Conservation (phyloP, 345 rosid species). For the Clausena lansium region DNA sequence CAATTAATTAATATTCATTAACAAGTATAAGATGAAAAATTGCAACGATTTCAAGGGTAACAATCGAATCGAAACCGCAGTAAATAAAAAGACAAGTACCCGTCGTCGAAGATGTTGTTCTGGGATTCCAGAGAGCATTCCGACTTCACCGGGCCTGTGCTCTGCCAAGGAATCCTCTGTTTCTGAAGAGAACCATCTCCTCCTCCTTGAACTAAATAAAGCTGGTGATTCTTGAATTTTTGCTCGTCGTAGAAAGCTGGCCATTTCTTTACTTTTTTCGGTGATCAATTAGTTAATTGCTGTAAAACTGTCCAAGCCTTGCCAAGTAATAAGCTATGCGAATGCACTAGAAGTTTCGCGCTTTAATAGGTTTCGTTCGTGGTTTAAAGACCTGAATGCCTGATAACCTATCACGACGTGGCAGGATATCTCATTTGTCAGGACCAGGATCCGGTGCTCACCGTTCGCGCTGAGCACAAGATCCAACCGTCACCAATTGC, state of each 20-base stretch:
- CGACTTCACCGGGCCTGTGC: slow-evolving; percentile 38
- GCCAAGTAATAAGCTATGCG: not conserved
- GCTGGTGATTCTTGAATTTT: slow-evolving; percentile 3
- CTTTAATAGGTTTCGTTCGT: not conserved
- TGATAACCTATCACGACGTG: not conserved
- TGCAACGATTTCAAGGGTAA: not conserved
- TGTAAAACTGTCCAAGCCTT: no score
- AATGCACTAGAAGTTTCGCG: slow-evolving; percentile 5
- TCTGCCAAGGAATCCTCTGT: slow-evolving; percentile 36
- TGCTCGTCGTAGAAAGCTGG: slow-evolving; percentile 12
- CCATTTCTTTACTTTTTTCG: slow-evolving; percentile 16
- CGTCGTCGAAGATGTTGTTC: slow-evolving; percentile 33
- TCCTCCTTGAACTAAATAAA: not conserved
- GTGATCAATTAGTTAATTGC: no score
- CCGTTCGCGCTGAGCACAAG: no score
- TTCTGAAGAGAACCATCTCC: slow-evolving; percentile 15
- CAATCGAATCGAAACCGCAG: no score
- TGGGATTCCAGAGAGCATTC: slow-evolving; percentile 39
- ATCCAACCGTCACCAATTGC: no score
- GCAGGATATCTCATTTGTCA: not conserved
- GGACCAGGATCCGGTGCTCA: no score
- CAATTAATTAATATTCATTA: no score
- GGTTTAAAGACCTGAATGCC: not conserved
- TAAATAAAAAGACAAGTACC: slow-evolving; percentile 9
- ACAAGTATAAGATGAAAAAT: not conserved